Conservation (phyloP, 2,329 filamentous ascomycete genomes). For the Zasmidium angulare region DNA sequence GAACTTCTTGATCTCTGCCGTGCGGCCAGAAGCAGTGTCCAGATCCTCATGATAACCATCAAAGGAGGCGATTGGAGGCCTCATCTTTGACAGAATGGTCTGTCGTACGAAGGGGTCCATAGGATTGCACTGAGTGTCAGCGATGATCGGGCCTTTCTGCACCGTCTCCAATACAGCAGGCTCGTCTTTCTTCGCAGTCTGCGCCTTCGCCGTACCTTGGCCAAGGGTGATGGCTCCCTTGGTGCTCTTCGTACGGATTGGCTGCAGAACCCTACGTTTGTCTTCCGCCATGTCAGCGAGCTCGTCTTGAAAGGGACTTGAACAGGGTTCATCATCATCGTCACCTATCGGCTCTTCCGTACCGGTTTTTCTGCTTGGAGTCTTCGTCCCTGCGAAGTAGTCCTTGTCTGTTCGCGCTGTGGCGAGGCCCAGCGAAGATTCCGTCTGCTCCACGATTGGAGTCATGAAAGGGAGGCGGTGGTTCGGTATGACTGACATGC, state of each 20-base stretch:
- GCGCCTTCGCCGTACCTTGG: slow-evolving; percentile 33
- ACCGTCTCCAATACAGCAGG: slow-evolving; percentile 41
- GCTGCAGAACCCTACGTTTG: slow-evolving; percentile 49
- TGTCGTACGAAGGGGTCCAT: slow-evolving; percentile 73
- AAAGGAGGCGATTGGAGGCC: slow-evolving; percentile 73
- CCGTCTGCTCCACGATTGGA: slow-evolving; percentile 92
- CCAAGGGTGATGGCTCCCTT: slow-evolving; percentile 43
- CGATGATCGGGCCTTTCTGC: slow-evolving; percentile 71
- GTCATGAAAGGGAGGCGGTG: slow-evolving; percentile 98
- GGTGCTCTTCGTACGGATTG: slow-evolving; percentile 50
- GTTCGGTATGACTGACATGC: slow-evolving; percentile 76
- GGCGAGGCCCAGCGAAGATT: slow-evolving; percentile 74
- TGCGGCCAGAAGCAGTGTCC: slow-evolving; percentile 62
- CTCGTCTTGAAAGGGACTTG: slow-evolving; percentile 72
- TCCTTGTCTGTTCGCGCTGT: slow-evolving; percentile 57
- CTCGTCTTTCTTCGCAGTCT: slow-evolving; percentile 27
- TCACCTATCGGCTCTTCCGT: slow-evolving; percentile 45
- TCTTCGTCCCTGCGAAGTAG: slow-evolving; percentile 65
- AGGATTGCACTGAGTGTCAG: slow-evolving; percentile 83
- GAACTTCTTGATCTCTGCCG: slow-evolving; percentile 77
- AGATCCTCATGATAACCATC: slow-evolving; percentile 76
- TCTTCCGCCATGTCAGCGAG: slow-evolving; percentile 50
- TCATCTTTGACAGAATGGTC: slow-evolving; percentile 71
- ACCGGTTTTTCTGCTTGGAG: slow-evolving; percentile 64
- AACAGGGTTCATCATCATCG: slow-evolving; percentile 51